A percentile compares a stretch with the other conserved stretches of the same genome.
phyloP scores from a whole-genome alignment of 2,329 filamentous ascomycete species.

The Penicillium sp. region DNA sequence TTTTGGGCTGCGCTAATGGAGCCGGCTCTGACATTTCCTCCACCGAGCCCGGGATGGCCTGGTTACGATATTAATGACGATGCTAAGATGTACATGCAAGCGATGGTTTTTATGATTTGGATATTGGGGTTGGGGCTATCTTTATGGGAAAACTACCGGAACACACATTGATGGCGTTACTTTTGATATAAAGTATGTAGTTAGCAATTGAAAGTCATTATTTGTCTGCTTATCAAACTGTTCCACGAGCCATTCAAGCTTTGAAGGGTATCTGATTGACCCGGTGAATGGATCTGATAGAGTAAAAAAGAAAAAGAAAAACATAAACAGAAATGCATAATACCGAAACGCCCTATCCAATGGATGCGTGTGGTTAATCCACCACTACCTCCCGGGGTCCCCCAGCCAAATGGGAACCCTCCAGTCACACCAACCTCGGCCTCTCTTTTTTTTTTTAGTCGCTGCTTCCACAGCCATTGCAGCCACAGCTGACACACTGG shows the following conservation, averaged over 20 bases:
- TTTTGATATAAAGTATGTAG: conserved; percentile 21
- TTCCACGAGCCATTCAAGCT: conserved; percentile 1
- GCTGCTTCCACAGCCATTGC: conserved; percentile 81
- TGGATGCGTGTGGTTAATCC: background rate
- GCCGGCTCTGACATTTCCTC: conserved; percentile 28
- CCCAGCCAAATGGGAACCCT: background rate
- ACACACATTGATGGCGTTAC: conserved; percentile 20
- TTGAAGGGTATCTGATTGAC: conserved; percentile 25
- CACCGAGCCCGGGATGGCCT: conserved; percentile 31
- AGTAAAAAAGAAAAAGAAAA: background rate
- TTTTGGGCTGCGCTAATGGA: conserved; percentile 24
- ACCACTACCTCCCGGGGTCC: background rate
- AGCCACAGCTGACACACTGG: conserved; percentile 93
- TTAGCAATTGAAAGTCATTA: conserved; percentile 20
- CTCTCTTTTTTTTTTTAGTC: conserved; percentile 53
- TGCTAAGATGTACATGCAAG: conserved; percentile 42
- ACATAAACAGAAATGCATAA: background rate
- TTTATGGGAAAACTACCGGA: conserved; percentile 14
- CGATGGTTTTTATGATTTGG: conserved; percentile 35
- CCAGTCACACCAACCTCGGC: background rate
- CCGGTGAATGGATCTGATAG: conserved; percentile 1
- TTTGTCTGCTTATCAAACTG: conserved; percentile 10
- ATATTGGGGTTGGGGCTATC: conserved; percentile 20
- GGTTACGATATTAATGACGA: conserved; percentile 40
- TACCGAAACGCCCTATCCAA: conserved; percentile 16